Evolutionary conservation across 2,329 filamentous ascomycete species (phyloP), one percentile per base, ranked within the genome.

Genomic region (Fusarium miscanthi): DNA sequence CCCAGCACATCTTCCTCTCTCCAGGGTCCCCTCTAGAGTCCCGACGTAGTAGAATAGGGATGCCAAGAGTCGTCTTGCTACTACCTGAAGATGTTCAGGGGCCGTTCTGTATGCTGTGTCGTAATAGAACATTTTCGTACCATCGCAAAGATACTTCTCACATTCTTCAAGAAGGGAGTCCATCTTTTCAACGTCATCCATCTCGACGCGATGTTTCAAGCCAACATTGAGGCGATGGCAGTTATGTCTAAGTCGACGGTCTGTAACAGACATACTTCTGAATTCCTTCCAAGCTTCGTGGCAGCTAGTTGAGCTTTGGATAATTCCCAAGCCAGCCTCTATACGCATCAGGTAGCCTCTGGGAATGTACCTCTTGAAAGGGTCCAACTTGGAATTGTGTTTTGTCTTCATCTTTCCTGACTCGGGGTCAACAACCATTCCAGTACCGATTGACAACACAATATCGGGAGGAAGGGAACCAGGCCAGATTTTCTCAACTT

Each of bases 21-120:
- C 12, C 54, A 58, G 38, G 7, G 54, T 58, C 5, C 10, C n/a
- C 25, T 58, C 23, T 0, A 58, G 42, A 11, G 54, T 31, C 1
- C 54, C 54, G 11, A 63, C 53, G 27, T 49, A 72, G 51, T 67
- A 72, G 35, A 70, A 72, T 2, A 72, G 3, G 5, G 63, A 58
- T 10, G 59, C 56, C 1, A 62, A 10, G 8, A 72, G 66, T 4
- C 63, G 59, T 5, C 23, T 72, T 3, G 69, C 41, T 13, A 72
- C 63, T 16, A 19, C 17, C 1, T 42, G 17, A 14, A 70, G 19
- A 16, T 70, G 66, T 16, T 63, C 19, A 16, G 37, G 25, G 10
- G 48, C 63, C 10, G 42, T 53, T 33, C 38, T 31, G 31, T 66
- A 69, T 11, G 17, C 2, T 8, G 8, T 23, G 27, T 63, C n/a